These are phyloP conservation scores for Aphanoascus verrucosus DNA, from an alignment of 2,329 filamentous ascomycete genomes.

Conservation along the genomic window DNA sequence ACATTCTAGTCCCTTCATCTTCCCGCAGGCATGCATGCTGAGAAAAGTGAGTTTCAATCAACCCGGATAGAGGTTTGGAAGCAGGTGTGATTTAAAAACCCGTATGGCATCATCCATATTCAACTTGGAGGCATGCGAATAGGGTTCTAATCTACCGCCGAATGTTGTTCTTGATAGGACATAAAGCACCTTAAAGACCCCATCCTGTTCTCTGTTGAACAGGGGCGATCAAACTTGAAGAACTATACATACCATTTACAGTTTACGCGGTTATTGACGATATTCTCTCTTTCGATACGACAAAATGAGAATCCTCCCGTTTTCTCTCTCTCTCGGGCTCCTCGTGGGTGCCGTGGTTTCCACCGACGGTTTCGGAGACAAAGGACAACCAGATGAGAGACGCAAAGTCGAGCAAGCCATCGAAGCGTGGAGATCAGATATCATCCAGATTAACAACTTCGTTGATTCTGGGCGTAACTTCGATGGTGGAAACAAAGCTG, in stretches of 20 bases:
- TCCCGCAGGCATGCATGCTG: too few species aligned
- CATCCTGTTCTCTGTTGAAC: not conserved
- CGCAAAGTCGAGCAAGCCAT: conserved; percentile 2
- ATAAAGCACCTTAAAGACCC: not conserved
- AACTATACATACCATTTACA: not conserved
- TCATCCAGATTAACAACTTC: conserved; percentile 4
- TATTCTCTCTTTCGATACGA: not conserved
- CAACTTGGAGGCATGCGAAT: not conserved
- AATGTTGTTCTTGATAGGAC: not conserved
- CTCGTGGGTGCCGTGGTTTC: not conserved
- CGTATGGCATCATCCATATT: conserved; percentile 5
- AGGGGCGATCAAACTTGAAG: too few species aligned
- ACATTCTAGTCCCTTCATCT: too few species aligned
- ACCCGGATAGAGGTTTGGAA: not conserved
- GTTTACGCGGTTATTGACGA: not conserved
- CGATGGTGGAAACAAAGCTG: not conserved
- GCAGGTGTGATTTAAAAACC: not conserved
- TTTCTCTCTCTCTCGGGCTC: not conserved
- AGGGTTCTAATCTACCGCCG: not conserved
- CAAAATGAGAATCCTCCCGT: conserved; percentile 2
- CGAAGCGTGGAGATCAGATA: not conserved
- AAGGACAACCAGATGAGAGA: not conserved
- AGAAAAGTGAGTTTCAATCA: too few species aligned
- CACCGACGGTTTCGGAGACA: not conserved
- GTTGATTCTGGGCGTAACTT: not conserved